Evolutionary conservation across 2,329 filamentous ascomycete genomes (phyloP).

Genomic region (Cercospora zeina): DNA sequence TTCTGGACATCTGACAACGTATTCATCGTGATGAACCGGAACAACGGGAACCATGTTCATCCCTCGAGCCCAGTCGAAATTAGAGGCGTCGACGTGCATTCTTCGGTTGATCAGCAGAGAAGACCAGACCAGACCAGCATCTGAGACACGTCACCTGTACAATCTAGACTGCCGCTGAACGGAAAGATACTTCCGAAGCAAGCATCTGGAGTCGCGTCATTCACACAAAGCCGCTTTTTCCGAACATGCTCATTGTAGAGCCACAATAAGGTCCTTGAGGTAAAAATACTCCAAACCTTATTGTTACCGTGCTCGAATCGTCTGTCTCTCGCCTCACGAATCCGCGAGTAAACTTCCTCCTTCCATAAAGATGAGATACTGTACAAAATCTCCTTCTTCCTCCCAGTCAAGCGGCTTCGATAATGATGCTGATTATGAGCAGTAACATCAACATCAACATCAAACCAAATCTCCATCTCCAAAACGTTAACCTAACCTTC

Average conservation of each 20-base stretch:
- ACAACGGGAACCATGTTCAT: too few relatives aligned
- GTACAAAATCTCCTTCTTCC: too few relatives aligned
- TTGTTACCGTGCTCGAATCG: background rate
- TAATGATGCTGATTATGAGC: background rate
- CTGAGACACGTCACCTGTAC: conserved; percentile 2
- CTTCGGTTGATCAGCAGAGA: too few relatives aligned
- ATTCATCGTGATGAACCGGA: too few relatives aligned
- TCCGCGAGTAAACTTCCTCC: too few relatives aligned
- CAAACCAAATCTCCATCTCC: background rate
- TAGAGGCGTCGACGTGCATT: too few relatives aligned
- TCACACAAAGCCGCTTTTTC: background rate
- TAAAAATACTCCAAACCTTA: background rate
- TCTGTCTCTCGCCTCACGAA: too few relatives aligned
- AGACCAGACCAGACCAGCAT: background rate
- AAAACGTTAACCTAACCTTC: background rate
- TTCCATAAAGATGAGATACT: too few relatives aligned
- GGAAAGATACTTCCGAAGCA: background rate
- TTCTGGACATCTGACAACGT: too few relatives aligned
- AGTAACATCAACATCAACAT: background rate
- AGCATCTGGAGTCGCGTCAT: background rate
- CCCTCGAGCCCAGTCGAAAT: too few relatives aligned
- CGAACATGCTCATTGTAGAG: background rate
- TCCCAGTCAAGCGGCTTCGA: background rate
- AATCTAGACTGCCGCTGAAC: background rate
- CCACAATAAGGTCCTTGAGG: background rate